Percentiles rank a stretch among this genome's conserved stretches.
phyloP scores from a whole-genome alignment of 2,329 filamentous ascomycete genomes.

The Metarhizium brunneum region DNA sequence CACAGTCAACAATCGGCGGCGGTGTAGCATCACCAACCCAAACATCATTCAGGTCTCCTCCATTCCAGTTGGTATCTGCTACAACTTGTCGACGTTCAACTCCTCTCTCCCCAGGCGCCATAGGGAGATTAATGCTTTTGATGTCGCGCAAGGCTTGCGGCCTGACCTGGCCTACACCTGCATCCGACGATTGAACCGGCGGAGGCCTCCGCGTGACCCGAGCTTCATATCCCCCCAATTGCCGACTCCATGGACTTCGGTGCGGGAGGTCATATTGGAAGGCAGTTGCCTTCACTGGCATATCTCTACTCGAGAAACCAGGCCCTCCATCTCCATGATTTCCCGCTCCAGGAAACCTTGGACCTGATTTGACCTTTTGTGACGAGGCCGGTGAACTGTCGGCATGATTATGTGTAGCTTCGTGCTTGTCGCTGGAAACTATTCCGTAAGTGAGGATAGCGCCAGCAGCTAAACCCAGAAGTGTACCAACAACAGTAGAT shows the following conservation, averaged over 20 bases:
- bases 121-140: not conserved
- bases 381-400: conserved; percentile 21
- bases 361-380: not conserved
- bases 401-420: conserved; percentile 29
- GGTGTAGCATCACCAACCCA: not conserved
- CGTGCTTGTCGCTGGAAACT: conserved; percentile 38
- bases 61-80: not conserved
- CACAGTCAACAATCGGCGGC: not conserved
- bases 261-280: not conserved
- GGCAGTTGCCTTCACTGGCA: not conserved
- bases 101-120: too few relatives aligned
- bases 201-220: not conserved
- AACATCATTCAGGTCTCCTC: not conserved
- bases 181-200: not conserved
- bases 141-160: not conserved
- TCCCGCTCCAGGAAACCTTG: not conserved
- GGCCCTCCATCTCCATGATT: not conserved
- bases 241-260: not conserved
- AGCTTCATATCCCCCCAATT: not conserved
- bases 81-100: not conserved
- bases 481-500: conserved; percentile 61
- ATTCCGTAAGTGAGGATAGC: conserved; percentile 60
- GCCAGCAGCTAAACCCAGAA: conserved; percentile 68
- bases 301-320: not conserved
- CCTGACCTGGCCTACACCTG: not conserved